Evolutionary conservation across 1,284 basidiomycete species (phyloP).

Genomic region (Malassezia yamatoensis): DNA sequence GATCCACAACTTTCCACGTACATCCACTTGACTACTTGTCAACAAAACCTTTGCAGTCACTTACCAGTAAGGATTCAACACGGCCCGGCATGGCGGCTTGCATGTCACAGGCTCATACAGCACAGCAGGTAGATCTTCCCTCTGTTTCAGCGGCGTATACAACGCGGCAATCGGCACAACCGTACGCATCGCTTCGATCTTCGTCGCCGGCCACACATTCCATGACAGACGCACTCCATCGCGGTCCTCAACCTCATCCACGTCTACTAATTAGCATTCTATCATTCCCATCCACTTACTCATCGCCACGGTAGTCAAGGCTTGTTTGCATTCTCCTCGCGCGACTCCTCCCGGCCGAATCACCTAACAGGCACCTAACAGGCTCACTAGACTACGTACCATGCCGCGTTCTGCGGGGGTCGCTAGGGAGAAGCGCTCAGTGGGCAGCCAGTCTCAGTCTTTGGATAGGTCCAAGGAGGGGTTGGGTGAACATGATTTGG

Average conservation of each 20-base stretch:
- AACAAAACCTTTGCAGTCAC: background rate
- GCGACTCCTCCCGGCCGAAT: conserved; percentile 8
- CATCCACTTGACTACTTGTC: conserved; percentile 77
- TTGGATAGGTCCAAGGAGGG: background rate
- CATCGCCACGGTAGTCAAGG: conserved; percentile 7
- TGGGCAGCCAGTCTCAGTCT: background rate
- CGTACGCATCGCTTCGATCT: conserved; percentile 92
- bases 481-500: background rate
- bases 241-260: conserved; percentile 49
- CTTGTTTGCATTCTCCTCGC: too few relatives aligned
- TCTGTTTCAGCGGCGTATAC: conserved; percentile 91
- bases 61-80: conserved; percentile 89
- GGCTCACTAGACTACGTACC: background rate
- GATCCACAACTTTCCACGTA: conserved; percentile 97
- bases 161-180: conserved; percentile 95
- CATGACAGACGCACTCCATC: conserved; percentile 58
- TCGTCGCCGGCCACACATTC: conserved; percentile 97
- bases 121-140: conserved; percentile 90
- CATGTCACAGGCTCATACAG: conserved; percentile 97
- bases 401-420: background rate
- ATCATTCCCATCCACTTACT: conserved; percentile 3
- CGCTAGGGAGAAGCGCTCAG: background rate
- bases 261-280: conserved; percentile 18
- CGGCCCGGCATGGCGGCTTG: conserved; percentile 91
- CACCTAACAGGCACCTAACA: background rate